Base-by-base conservation (phyloP, 768 basidiomycete genomes). In the Tricholoma sp. region DNA sequence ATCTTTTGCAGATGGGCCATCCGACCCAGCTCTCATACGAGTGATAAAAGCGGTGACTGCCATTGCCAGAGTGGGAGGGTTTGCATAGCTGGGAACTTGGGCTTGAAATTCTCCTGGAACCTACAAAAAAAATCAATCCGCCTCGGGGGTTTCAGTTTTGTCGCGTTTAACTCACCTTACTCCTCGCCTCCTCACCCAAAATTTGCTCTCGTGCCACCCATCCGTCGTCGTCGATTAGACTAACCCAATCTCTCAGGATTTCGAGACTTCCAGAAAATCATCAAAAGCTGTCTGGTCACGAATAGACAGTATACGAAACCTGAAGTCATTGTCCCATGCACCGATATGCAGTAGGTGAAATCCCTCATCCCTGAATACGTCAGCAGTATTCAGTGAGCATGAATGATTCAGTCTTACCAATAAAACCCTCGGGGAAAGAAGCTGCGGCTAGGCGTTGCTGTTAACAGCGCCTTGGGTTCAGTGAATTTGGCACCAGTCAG, bases 391-490 rank as follows among this genome's bases (percentile, higher is more conserved):
- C 12, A 49, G 29, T 49, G 29, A 9, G 47, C 29, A 7, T 32
- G 31, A 49, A 32, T n/a, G 9, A 49, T n/a, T 11, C n/a, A 49
- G n/a, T 1, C 47, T 36, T 69, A 90, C 91, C 95, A 98, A 70
- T 98, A 98, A 72, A 98, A 98, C 15, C 95, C 95, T 68, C 95
- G 79, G 0, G 95, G 95, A 77, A 98, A 98, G 77, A 98, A 98
- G 62, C 93, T 94, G 34, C 96, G 80, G 66, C 94, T 96, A 4
- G 95, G 95, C 0, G 96, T 98, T 1, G 92, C 94, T 7, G 95
- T 96, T 60, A 97, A 72, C 17, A 98, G 72, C 17, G 84, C 82
- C 57, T 77, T 84, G 6, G 91, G 87, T 33, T 89, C 87, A 4
- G 88, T 91, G 58, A 93, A 64, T 54, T 71, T 79, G 13, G 89